Conservation (phyloP, 352 stramenopile species). For the Phytophthora rubi region DNA sequence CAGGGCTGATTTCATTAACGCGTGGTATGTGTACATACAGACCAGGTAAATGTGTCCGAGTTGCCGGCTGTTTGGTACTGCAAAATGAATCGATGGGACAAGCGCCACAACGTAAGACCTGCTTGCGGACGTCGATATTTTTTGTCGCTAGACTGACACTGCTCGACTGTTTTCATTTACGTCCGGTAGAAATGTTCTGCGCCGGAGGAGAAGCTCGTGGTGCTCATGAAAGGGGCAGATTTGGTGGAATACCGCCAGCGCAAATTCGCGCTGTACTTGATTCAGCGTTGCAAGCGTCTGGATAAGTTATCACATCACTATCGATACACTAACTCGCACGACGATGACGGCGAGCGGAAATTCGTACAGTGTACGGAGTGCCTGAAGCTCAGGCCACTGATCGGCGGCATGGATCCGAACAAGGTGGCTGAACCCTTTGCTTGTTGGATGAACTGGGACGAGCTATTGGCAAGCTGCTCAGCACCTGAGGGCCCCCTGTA, state of each 20-base stretch:
- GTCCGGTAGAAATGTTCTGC: conserved; percentile 70
- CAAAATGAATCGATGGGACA: conserved; percentile 89
- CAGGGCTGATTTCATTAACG: neutral
- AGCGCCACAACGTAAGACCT: conserved; percentile 69
- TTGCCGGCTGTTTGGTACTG: conserved; percentile 83
- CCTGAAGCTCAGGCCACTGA: conserved; percentile 73
- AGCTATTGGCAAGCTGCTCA: conserved; percentile 80
- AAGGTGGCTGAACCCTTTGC: conserved; percentile 79
- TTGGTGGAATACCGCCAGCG: conserved; percentile 68
- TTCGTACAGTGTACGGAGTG: conserved; percentile 77
- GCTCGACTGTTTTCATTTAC: neutral
- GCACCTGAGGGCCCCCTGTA: conserved; percentile 59
- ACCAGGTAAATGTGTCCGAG: conserved; percentile 80
- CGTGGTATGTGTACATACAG: conserved; percentile 32
- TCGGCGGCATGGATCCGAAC: conserved; percentile 74
- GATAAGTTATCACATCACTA: conserved; percentile 71
- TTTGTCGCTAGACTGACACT: conserved; percentile 6
- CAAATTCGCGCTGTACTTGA: conserved; percentile 69
- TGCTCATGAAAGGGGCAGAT: conserved; percentile 74
- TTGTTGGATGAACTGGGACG: conserved; percentile 89
- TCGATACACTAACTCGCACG: conserved; percentile 66
- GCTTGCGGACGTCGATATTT: neutral
- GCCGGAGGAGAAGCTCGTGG: conserved; percentile 68
- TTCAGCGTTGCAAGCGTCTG: conserved; percentile 77
- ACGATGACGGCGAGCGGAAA: conserved; percentile 74